These are phyloP conservation scores for Glaciozyma martinii DNA, from an alignment of 768 basidiomycete species.

Conservation along the genomic window DNA sequence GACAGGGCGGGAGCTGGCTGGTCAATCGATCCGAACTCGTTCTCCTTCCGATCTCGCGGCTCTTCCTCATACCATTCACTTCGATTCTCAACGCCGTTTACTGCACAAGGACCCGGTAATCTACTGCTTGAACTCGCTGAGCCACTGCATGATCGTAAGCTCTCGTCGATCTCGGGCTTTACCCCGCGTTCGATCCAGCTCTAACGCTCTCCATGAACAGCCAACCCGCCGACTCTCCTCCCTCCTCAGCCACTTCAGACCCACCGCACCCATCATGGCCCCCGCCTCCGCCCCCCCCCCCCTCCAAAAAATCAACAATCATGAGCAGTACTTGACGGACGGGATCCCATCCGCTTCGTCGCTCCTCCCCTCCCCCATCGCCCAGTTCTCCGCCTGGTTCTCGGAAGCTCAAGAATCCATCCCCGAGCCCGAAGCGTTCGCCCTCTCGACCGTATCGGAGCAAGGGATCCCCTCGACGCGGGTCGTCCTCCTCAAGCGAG, in stretches of 20 bases:
- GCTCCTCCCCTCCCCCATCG: slow-evolving; percentile 58
- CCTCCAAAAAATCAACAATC: slow-evolving; percentile 3
- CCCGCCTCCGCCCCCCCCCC: neutral
- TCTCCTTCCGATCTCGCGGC: no score
- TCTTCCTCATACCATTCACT: no score
- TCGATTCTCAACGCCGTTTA: no score
- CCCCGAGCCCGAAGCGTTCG: slow-evolving; percentile 82
- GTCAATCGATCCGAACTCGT: no score
- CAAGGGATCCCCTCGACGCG: slow-evolving; percentile 74
- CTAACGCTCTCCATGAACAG: no score
- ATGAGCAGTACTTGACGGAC: slow-evolving; percentile 24
- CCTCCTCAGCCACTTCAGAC: neutral
- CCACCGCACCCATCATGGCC: neutral
- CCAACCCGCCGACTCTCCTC: no score
- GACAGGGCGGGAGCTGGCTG: no score
- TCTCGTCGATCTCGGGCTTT: no score
- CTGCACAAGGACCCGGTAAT: no score
- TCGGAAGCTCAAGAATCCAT: slow-evolving; percentile 46
- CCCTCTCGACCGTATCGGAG: slow-evolving; percentile 56
- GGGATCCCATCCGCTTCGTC: slow-evolving; percentile 24
- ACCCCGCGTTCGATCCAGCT: no score
- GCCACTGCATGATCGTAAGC: no score
- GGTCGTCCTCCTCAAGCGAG: slow-evolving; percentile 82
- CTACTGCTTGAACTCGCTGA: no score
- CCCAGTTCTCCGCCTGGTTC: slow-evolving; percentile 84